Evolutionary conservation across 495 filamentous ascomycete species (phyloP).

Genomic region (Evansstolkia leycettana): DNA sequence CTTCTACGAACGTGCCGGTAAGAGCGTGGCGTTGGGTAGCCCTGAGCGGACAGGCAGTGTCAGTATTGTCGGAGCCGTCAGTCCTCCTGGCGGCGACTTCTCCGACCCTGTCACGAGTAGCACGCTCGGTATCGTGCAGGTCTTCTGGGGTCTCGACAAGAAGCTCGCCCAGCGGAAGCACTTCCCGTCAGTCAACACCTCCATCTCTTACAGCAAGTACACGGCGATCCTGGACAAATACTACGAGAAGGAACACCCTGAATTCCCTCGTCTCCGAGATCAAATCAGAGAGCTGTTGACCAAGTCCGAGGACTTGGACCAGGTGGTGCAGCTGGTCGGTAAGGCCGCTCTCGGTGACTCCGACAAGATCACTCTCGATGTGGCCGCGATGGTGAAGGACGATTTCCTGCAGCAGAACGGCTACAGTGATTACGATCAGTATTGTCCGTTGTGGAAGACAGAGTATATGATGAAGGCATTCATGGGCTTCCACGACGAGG

Average conservation of each 20-base stretch:
- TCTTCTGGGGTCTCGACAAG: conserved; percentile 99
- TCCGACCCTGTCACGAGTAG: conserved; percentile 93
- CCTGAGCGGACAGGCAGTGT: conserved; percentile 82
- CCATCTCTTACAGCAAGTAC: conserved; percentile 95
- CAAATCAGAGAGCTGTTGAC: conserved; percentile 85
- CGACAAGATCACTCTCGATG: conserved; percentile 97
- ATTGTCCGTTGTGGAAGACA: conserved; percentile 99
- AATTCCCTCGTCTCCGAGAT: conserved; percentile 87
- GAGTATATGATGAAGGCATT: conserved; percentile 99
- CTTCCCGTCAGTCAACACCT: conserved; percentile 97
- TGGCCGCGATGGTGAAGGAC: conserved; percentile 87
- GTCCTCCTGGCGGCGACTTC: conserved; percentile 96
- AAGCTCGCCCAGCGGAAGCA: conserved; percentile 98
- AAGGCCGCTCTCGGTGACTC: conserved; percentile 92
- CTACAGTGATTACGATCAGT: conserved; percentile 97
- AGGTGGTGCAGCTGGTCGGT: conserved; percentile 96
- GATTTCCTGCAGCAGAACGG: conserved; percentile 99
- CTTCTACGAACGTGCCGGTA: conserved; percentile 97
- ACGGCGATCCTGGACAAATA: conserved; percentile 73
- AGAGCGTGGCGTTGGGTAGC: conserved; percentile 72
- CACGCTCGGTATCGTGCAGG: conserved; percentile 95
- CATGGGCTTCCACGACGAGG: conserved; percentile 95
- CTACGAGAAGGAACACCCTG: conserved; percentile 85
- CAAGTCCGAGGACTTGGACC: conserved; percentile 92
- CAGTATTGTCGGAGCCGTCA: conserved; percentile 96